A percentile compares a stretch with the other conserved stretches of the same genome.
These are phyloP conservation scores for Dimocarpus longan DNA, from an alignment of 345 rosid genomes.

Conservation along the genomic window DNA sequence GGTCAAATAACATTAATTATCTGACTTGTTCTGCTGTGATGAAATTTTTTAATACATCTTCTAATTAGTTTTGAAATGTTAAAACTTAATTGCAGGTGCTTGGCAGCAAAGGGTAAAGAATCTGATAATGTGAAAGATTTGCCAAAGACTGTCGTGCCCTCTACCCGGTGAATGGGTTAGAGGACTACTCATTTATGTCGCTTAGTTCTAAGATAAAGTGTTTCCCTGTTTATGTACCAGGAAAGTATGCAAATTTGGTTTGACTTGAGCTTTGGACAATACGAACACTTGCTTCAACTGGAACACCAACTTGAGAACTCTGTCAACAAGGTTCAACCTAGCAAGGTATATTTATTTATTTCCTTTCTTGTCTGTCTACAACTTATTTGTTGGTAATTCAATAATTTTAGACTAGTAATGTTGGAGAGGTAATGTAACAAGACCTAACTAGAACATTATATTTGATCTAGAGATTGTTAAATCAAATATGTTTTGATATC, in stretches of 20 bases:
- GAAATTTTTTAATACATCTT: background rate
- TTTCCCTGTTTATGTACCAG: background rate
- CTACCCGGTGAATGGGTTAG: conserved; percentile 91
- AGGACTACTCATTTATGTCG: background rate
- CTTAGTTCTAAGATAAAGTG: background rate
- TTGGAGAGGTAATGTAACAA: no score
- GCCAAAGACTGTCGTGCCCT: conserved; percentile 65
- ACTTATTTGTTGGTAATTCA: no score
- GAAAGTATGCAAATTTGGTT: no score
- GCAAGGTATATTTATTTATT: conserved; percentile 27
- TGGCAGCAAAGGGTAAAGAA: conserved; percentile 79
- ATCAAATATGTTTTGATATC: no score
- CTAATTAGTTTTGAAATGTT: background rate
- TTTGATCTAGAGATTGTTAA: no score
- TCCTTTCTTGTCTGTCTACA: background rate
- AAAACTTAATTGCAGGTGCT: conserved; percentile 48
- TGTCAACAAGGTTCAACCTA: conserved; percentile 38
- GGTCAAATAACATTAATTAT: background rate
- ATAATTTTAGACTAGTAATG: no score
- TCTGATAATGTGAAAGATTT: conserved; percentile 66
- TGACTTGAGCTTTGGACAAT: conserved; percentile 28
- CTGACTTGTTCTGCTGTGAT: background rate
- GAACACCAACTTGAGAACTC: conserved; percentile 38
- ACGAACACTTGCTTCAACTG: conserved; percentile 29
- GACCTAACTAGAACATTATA: no score